Base-by-base conservation (phyloP, 2,329 filamentous ascomycete species). In the Fusarium pilosicola region DNA sequence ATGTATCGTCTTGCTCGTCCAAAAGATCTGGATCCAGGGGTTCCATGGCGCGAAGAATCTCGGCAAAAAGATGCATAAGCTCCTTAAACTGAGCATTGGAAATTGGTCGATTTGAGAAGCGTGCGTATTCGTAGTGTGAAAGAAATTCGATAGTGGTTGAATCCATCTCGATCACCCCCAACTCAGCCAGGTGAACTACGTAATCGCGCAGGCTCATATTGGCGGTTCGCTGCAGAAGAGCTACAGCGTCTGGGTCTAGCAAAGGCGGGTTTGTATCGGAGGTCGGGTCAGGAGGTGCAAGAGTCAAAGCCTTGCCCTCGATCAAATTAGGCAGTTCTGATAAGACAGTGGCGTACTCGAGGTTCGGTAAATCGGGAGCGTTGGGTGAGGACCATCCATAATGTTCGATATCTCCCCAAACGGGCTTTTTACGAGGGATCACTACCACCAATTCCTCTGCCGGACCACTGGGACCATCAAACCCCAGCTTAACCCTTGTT, bases 231-330 rank as follows among this genome's bases (percentile, higher is more conserved):
- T 93, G 92, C 11, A 98, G 87, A 18, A 95, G 82, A 9, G 88
- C 89, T 12, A 95, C 89, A 3, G 93, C 90, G 38, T 91, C 88
- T 17, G 89, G 85, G 76, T 95, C 92, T 5, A 93, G 88, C 28
- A 86, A 79, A 22, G 83, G 84, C 14, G 83, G 82, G 7, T 82
- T 81, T 24, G 78, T 77, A 41, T 77, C 77, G 24, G 84, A 84
- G 39, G 78, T 81, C 41, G 81, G 84, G 72, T 84, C 86, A 2
- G 86, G 85, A 36, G 92, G 94, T 1, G 93, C 94, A 42, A 97
- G 88, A 0, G 94, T 95, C n/a, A 98, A 90, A 2, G 95, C 96
- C 81, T 96, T 96, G 15, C 94, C 96, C 84, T 98, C 96, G 71
- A 98, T 93, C 34, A 98, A 87, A 79, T 97, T 92, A 3, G 95